These are phyloP conservation scores for Thoreauomyces humboldtii DNA, from an alignment of 192 early-diverging fungal species.

Conservation along the genomic window DNA sequence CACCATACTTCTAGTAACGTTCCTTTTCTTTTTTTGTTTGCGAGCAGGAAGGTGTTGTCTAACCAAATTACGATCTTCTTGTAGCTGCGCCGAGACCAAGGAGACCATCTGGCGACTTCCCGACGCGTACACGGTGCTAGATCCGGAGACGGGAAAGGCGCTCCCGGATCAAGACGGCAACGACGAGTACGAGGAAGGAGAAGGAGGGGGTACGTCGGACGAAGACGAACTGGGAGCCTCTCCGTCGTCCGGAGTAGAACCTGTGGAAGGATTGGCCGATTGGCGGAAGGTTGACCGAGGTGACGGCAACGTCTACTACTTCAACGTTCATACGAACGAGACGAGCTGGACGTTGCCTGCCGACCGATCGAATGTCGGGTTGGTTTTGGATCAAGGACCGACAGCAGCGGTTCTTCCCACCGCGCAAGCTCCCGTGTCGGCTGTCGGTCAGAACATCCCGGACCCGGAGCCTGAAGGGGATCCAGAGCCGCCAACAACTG, in stretches of 20 bases:
- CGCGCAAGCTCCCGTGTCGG: too few species aligned
- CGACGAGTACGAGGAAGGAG: neutral
- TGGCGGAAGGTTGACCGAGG: constrained; percentile 46
- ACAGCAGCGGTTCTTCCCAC: too few species aligned
- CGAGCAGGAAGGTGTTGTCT: neutral
- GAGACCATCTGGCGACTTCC: constrained; percentile 51
- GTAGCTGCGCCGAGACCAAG: constrained; percentile 39
- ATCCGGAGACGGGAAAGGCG: constrained; percentile 30
- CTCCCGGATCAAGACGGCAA: constrained; percentile 1
- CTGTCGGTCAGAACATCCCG: too few species aligned
- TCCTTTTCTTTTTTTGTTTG: neutral
- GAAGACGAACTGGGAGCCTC: neutral
- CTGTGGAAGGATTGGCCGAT: constrained; percentile 39
- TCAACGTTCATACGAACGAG: constrained; percentile 41
- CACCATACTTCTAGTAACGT: constrained; percentile 48
- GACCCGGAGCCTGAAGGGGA: too few species aligned
- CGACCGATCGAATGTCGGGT: too few species aligned
- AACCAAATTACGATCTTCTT: neutral
- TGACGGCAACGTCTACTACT: constrained; percentile 41
- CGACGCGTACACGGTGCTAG: constrained; percentile 33
- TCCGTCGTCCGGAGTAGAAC: constrained; percentile 15
- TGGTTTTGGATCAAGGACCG: too few species aligned
- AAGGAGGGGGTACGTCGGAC: neutral
- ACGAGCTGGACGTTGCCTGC: constrained; percentile 38
- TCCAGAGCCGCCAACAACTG: too few species aligned